A percentile compares a stretch with the other conserved stretches of the same genome.
Evolutionary conservation across 805 yeast species (phyloP).

Genomic region (Saccharomycopsis synnaedendra): DNA sequence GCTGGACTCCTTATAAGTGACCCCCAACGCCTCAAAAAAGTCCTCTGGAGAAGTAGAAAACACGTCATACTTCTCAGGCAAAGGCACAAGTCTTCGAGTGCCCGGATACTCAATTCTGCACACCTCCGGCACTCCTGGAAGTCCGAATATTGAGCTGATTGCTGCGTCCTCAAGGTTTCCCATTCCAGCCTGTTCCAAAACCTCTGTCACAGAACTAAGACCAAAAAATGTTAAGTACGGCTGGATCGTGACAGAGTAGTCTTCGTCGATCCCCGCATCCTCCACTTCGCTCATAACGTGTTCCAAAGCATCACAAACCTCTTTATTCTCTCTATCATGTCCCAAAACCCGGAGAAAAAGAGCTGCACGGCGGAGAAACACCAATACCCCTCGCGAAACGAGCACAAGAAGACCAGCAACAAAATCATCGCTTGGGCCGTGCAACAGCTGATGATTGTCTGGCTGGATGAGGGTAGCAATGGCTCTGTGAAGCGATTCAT

Average conservation of each 20-base stretch:
- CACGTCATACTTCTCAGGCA: slow-evolving; percentile 36
- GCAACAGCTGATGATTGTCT: background rate
- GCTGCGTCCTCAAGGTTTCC: background rate
- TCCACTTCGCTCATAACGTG: slow-evolving; percentile 7
- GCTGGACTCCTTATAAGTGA: background rate
- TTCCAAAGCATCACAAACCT: background rate
- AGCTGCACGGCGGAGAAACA: slow-evolving; percentile 6
- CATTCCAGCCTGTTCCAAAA: background rate
- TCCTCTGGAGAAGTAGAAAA: slow-evolving; percentile 24
- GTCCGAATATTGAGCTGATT: background rate
- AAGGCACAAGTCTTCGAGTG: slow-evolving; percentile 36
- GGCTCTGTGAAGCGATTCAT: background rate
- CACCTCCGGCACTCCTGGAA: background rate
- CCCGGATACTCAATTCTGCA: slow-evolving; percentile 38
- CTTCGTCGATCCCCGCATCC: background rate
- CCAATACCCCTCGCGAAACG: slow-evolving; percentile 1
- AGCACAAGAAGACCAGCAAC: slow-evolving; percentile 5
- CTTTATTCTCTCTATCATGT: slow-evolving; percentile 2
- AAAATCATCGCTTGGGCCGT: slow-evolving; percentile 4
- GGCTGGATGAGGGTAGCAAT: background rate
- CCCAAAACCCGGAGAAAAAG: slow-evolving; percentile 6
- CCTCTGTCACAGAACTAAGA: background rate
- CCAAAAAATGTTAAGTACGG: slow-evolving; percentile 9
- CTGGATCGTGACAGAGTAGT: slow-evolving; percentile 1
- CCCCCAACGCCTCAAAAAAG: no score